phyloP scores from a whole-genome alignment of 345 rosid genomes.

The Eucalyptus polyanthemos region DNA sequence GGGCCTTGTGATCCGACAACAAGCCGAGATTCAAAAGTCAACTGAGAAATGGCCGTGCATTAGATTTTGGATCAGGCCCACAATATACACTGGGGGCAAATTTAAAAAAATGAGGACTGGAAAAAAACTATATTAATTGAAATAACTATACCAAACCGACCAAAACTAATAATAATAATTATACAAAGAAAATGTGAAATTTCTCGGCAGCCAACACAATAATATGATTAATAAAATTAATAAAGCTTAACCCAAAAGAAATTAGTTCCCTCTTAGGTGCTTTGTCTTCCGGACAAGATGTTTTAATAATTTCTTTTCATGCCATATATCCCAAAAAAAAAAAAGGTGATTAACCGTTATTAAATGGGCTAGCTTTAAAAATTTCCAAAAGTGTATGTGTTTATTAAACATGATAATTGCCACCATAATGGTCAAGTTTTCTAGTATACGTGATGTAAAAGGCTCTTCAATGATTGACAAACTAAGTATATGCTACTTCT shows the following conservation, averaged over 20 bases:
- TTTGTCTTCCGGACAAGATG: not conserved
- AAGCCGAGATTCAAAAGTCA: not conserved
- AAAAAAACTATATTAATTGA: not conserved
- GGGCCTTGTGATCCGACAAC: not conserved
- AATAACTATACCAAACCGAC: not conserved
- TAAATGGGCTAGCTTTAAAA: not conserved
- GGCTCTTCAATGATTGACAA: not conserved
- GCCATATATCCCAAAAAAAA: accelerated
- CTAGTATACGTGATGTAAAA: not conserved
- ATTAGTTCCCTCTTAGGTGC: not conserved
- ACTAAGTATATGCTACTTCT: not conserved
- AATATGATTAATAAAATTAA: not conserved
- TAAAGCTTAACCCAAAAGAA: not conserved
- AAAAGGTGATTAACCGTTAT: not conserved
- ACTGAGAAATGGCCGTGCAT: not conserved
- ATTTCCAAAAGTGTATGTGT: not conserved
- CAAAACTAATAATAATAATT: not conserved
- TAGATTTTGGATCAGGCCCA: not conserved
- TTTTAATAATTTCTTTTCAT: not conserved
- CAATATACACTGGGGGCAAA: not conserved
- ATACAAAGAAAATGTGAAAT: not conserved
- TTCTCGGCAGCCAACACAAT: not conserved
- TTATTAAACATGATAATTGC: not conserved
- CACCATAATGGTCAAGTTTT: not conserved
- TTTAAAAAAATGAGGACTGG: not conserved